Percentiles rank a stretch among this genome's conserved stretches.
Evolutionary conservation across 192 early-diverging fungal species (phyloP).

Genomic region (Oehlia diaphana): DNA sequence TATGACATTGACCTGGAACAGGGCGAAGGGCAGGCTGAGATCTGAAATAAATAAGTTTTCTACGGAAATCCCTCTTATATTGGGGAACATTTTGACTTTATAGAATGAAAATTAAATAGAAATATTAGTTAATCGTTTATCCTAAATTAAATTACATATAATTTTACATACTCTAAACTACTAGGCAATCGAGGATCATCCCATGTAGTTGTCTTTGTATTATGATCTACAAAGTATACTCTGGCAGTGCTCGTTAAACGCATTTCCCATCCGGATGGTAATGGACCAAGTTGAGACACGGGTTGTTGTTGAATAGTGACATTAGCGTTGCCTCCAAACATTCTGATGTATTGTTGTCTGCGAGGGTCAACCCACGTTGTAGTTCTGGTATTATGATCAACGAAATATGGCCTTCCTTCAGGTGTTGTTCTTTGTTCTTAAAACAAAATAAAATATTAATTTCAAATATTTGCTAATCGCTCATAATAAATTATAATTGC

Average conservation of each 20-base stretch:
- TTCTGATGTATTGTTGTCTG: slow-evolving; percentile 58
- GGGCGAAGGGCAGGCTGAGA: slow-evolving; percentile 90
- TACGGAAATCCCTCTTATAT: slow-evolving; percentile 98
- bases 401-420: slow-evolving; percentile 86
- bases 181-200: slow-evolving; percentile 88
- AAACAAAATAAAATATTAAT: background rate
- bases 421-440: slow-evolving; percentile 72
- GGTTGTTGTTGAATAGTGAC: slow-evolving; percentile 71
- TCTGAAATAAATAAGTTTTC: slow-evolving; percentile 96
- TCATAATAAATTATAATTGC: background rate
- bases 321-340: slow-evolving; percentile 53
- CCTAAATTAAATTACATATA: background rate
- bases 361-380: slow-evolving; percentile 94
- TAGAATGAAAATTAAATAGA: background rate
- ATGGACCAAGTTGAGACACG: slow-evolving; percentile 75
- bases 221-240: slow-evolving; percentile 99
- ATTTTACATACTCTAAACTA: slow-evolving; percentile 58
- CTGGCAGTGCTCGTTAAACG: slow-evolving; percentile 89
- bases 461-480: background rate
- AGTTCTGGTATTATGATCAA: slow-evolving; percentile 86
- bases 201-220: slow-evolving; percentile 98
- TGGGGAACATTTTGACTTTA: slow-evolving; percentile 85
- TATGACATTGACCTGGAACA: slow-evolving; percentile 87
- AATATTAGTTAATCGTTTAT: background rate
- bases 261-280: slow-evolving; percentile 99